Evolutionary conservation across 2,329 filamentous ascomycete genomes (phyloP).

Genomic region (Macrophomina phaseolina): DNA sequence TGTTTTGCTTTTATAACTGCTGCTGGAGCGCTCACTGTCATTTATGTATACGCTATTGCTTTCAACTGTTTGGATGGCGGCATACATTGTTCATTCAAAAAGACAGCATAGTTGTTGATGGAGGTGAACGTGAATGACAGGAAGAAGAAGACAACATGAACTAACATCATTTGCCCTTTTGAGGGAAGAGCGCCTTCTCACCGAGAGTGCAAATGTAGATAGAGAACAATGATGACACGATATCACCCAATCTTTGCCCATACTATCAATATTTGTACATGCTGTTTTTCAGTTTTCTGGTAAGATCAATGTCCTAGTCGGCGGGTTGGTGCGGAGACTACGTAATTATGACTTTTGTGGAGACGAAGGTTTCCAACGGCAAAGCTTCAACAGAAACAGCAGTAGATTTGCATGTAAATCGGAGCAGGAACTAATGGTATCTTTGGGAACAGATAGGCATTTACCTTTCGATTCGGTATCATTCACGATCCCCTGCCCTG

Average conservation of each 20-base stretch:
- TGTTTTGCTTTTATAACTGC: conserved; percentile 1
- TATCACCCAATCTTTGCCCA: not conserved
- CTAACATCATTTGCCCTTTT: not conserved
- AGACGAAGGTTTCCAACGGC: too few species aligned
- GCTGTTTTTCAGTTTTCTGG: not conserved
- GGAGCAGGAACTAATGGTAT: too few species aligned
- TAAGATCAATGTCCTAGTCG: not conserved
- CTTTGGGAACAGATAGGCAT: too few species aligned
- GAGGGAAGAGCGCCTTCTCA: not conserved
- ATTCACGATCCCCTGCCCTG: too few species aligned
- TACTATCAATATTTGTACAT: not conserved
- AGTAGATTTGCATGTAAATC: too few species aligned
- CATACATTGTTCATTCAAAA: not conserved
- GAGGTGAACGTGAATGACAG: not conserved
- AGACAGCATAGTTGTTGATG: not conserved
- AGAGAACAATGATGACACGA: not conserved
- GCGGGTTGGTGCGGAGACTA: too few species aligned
- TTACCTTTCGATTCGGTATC: too few species aligned
- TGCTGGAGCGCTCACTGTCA: conserved; percentile 1
- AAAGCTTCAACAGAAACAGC: too few species aligned
- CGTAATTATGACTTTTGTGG: too few species aligned
- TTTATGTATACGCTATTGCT: not conserved
- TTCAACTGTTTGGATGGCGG: not conserved
- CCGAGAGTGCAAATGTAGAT: not conserved
- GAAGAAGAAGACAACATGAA: not conserved